phyloP scores from a whole-genome alignment of 495 filamentous ascomycete genomes.

The Xylaria castorea region DNA sequence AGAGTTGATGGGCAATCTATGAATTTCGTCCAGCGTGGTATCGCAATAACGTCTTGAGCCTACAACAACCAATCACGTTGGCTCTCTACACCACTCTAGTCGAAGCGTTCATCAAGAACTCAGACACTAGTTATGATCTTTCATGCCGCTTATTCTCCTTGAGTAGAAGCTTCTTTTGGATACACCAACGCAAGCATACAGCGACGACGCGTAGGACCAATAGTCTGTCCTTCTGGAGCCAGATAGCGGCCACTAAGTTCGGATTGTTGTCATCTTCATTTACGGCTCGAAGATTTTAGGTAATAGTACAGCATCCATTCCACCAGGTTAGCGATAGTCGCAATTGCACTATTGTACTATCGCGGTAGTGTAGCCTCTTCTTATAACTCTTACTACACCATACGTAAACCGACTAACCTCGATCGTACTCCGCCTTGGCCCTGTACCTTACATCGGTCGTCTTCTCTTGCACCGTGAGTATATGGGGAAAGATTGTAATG shows the following conservation, averaged over 20 bases:
- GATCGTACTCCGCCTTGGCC: constrained; percentile 13
- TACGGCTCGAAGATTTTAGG: constrained; percentile 5
- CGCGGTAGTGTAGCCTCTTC: background rate
- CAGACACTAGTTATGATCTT: background rate
- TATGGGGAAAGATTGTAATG: constrained; percentile 19
- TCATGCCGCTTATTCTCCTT: constrained; percentile 15
- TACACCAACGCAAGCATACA: constrained; percentile 9
- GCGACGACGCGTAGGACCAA: background rate
- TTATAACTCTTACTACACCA: background rate
- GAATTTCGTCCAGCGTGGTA: constrained; percentile 43
- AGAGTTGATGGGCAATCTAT: constrained; percentile 42
- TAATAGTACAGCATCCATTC: background rate
- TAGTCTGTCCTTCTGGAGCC: background rate
- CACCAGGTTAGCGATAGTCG: background rate
- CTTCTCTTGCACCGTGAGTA: constrained; percentile 22
- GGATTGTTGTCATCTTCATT: background rate
- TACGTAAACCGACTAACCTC: constrained; percentile 6
- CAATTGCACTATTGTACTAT: background rate
- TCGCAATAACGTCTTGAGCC: constrained; percentile 42
- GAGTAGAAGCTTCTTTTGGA: background rate
- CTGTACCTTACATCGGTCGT: constrained; percentile 26
- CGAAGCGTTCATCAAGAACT: constrained; percentile 14
- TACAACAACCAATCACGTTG: constrained; percentile 39
- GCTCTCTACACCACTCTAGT: constrained; percentile 11
- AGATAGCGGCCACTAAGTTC: background rate